Evolutionary conservation across 257 asterid species (phyloP), one percentile per base, ranked within the genome.

Genomic region (Plectranthus barbatus): DNA sequence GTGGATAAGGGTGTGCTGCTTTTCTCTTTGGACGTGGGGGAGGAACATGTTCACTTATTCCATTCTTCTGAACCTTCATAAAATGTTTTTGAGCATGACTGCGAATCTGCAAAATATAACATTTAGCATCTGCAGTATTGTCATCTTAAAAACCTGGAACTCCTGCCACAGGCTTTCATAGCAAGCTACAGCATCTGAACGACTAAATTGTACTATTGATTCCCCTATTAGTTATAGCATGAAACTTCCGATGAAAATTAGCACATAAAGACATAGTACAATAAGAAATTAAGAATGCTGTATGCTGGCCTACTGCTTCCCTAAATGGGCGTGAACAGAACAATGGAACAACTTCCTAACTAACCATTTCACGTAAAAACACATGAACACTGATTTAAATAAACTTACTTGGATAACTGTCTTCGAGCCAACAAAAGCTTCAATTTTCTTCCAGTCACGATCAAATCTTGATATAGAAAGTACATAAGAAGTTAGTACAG

Each of bases 1-100:
- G 97, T 10, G 97, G 97, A 70, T 89, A 89, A 20, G 97, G 97
- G 69, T 84, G 95, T 62, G 89, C 67, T 50, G 97, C 94, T 77
- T 89, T 89, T 71, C 95, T 76, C 85, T 89, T 89, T 34, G 97
- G 97, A 10, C 97, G 93, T 10, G 97, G 94, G 4, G 95, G 97
- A 73, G 97, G 97, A 24, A 89, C 74, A 59, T 84, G 95, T 53
- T 84, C 97, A 40, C 75, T 83, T 34, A 82, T 69, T 26, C 97
- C 97, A 73, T 76, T 84, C 73, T 89, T 89, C 79, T 84, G 94
- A 57, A 84, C 89, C 77, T 84, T 89, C 75, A 86, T 67, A 76
- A 89, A 89, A 73, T 89, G 81, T 67, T 89, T 89, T 79, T 89
- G 97, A 37, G 97, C 96, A 69, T 89, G 96, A 70, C 96, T 89